Base-by-base conservation (phyloP, 495 filamentous ascomycete species). In the Wilcoxina mikolae region DNA sequence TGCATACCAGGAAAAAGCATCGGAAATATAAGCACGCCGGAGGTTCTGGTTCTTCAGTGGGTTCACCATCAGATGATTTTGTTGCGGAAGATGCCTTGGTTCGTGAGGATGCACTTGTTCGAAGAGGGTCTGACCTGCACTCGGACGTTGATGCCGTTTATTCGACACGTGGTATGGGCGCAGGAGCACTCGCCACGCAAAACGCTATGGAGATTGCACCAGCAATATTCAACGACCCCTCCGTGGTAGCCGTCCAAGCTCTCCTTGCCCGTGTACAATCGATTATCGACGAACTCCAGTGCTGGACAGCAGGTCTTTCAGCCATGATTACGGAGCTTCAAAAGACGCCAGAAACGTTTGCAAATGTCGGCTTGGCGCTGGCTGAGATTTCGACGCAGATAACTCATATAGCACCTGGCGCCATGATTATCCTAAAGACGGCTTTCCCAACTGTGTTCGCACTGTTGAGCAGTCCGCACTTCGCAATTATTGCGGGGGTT, bases 281-380 rank as follows among this genome's bases (percentile, higher is more conserved):
- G 28, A 65, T 60, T 11, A 61, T 66, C 27, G 63, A 66, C 38
- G 62, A 65, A 51, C 20, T 66, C 51, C 50, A 55, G 9, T 66
- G 63, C 24, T 41, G 56, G 26, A 62, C 63, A 2, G 59, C 58
- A 4, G 63, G 62, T 3, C 59, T 66, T 3, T 82, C 78, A 0
- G 73, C 81, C 22, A 94, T 85, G 35, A 94, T 98, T 56, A 70
- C 80, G n/a, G 82, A 84, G 51, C 74, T 98, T 5, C 87, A 96
- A 62, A 80, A 84, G 56, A 87, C 91, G 53, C 91, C 91, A 0
- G 86, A 98, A 57, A 87, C 87, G 11, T 87, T 95, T 55, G 91
- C 91, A 3, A 91, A 90, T 3, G 93, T 98, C 4, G 91, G 89
- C 1, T 74, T 98, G 7, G 86, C 89, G 0, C 76, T 98, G 1